Base-by-base conservation (phyloP, 306 rosid genomes). In the Pyrus betulifolia region DNA sequence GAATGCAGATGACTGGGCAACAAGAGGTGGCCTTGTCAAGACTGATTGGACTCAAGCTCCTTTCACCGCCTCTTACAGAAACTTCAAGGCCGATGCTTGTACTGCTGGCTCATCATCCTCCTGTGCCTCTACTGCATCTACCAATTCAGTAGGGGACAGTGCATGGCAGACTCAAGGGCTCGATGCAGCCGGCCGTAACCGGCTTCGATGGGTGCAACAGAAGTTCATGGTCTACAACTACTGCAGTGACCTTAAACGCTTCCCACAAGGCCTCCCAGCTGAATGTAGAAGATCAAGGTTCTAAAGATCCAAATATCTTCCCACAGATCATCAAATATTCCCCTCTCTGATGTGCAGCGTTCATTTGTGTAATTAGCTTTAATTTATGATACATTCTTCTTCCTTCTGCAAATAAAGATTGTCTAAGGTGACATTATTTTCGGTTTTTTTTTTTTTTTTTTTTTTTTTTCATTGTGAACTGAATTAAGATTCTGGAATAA, bases 1-100 rank as follows among this genome's bases (percentile, higher is more conserved):
- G 91, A 78, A 82, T 61, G 88, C 82, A 0, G 88, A 87, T 28
- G 85, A 82, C 58, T 87, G 91, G 91, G 91, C 88, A 6, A 85
- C 91, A 13, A 81, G 76, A 80, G 91, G 91, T 10, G 90, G 88
- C 21, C 75, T 72, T 2, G 85, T 84, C n/a, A 87, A 84, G 80
- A 84, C 87, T 12, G 85, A 87, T 28, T 87, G 91, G 91, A 67
- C 87, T 2, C 5, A 80, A 30, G 91, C 87, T 51, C 91, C 88
- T 18, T 87, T 84, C 79, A 82, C 83, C 8, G 88, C 88, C 33
- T 72, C 81, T 15, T 87, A 80, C 78, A 78, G 77, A 74, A 87
- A 87, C 63, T 84, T 80, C 58, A 59, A 80, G 21, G 85, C 79
- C 78, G 59, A 74, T 61, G 90, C 76, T 11, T 86, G 88, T 19